phyloP scores from a whole-genome alignment of 1,139 yeast species.

The Geotrichum phurueaensis region DNA sequence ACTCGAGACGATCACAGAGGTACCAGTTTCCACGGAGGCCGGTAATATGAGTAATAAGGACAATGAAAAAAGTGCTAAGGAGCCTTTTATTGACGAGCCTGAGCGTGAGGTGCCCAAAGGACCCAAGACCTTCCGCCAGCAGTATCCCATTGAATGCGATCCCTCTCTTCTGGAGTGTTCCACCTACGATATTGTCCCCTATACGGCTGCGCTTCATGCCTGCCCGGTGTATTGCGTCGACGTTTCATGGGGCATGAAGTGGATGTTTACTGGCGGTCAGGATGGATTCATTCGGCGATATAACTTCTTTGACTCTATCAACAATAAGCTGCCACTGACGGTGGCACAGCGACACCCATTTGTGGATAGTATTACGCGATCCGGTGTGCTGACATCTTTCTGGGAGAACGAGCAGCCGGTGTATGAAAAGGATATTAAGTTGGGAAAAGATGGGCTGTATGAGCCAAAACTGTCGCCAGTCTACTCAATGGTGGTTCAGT shows the following conservation, averaged over 20 bases:
- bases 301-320: slow-evolving; percentile 78
- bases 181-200: slow-evolving; percentile 41
- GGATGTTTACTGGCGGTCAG: slow-evolving; percentile 92
- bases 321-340: slow-evolving; percentile 85
- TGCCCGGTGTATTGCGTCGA: slow-evolving; percentile 63
- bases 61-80: slow-evolving; percentile 5
- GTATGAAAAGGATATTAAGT: slow-evolving; percentile 41
- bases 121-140: slow-evolving; percentile 20
- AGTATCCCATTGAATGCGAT: slow-evolving; percentile 24
- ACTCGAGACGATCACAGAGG: slow-evolving; percentile 4
- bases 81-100: background rate
- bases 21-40: background rate
- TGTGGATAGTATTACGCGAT: slow-evolving; percentile 69
- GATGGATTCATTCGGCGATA: slow-evolving; percentile 91
- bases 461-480: slow-evolving; percentile 63
- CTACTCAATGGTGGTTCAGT: slow-evolving; percentile 76
- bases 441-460: slow-evolving; percentile 39
- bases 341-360: slow-evolving; percentile 87
- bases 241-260: slow-evolving; percentile 74
- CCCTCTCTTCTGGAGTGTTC: slow-evolving; percentile 18
- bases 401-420: slow-evolving; percentile 96
- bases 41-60: slow-evolving; percentile 6
- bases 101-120: background rate
- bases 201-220: slow-evolving; percentile 40
- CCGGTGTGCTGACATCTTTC: slow-evolving; percentile 57